Percentiles rank a stretch among this genome's conserved stretches.
Conservation (phyloP, 495 filamentous ascomycete genomes). For the Evansstolkia leycettana region DNA sequence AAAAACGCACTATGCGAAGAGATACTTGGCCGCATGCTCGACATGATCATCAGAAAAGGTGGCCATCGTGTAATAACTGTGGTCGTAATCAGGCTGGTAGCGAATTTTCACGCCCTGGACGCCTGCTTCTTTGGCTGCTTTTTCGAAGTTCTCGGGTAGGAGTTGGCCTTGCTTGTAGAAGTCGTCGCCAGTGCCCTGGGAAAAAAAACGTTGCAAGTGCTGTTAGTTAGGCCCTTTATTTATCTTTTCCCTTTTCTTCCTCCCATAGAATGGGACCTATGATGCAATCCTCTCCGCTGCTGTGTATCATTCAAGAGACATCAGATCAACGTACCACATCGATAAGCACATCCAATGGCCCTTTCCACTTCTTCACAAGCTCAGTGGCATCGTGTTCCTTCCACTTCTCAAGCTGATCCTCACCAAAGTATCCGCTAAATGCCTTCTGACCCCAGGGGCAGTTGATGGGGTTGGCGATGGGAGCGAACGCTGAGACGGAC, state of each 20-base stretch:
- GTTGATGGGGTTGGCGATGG: conserved; percentile 74
- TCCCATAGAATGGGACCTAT: too few species aligned
- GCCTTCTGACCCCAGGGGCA: conserved; percentile 96
- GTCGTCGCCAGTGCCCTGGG: conserved; percentile 78
- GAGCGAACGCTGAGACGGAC: conserved; percentile 80
- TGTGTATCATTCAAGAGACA: too few species aligned
- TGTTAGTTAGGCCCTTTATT: too few species aligned
- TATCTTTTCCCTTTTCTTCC: too few species aligned
- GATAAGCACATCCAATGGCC: conserved; percentile 60
- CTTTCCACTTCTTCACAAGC: conserved; percentile 63
- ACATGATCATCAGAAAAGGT: conserved; percentile 84
- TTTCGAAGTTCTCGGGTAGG: conserved; percentile 82
- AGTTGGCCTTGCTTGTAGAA: conserved; percentile 92
- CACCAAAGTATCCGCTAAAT: conserved; percentile 78
- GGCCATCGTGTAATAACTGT: conserved; percentile 92
- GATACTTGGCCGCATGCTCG: conserved; percentile 76
- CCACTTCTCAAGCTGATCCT: conserved; percentile 60
- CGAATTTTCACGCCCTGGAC: conserved; percentile 54
- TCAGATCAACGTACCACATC: conserved; percentile 72
- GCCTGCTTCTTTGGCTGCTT: conserved; percentile 61
- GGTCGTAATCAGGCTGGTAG: conserved; percentile 89
- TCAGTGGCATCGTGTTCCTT: conserved; percentile 87
- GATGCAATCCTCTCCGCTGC: too few species aligned
- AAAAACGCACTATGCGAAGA: conserved; percentile 43
- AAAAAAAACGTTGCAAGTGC: too few species aligned